Evolutionary conservation across 2,329 filamentous ascomycete species (phyloP).

Genomic region (Hymenoscyphus repandus): DNA sequence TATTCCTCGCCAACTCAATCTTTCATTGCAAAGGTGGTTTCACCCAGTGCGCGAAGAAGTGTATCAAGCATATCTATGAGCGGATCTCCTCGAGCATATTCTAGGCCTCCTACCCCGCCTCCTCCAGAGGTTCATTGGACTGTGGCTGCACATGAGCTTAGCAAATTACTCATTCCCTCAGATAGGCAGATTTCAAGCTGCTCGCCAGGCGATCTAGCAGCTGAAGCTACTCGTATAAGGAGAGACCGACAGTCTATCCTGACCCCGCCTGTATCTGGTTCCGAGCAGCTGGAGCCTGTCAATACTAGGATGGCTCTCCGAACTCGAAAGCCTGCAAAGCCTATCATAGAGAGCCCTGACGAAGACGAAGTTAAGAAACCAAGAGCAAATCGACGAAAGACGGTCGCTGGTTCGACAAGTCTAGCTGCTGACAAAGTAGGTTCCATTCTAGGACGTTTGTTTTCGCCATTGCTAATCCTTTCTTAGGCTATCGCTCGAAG

Average conservation of each 20-base stretch:
- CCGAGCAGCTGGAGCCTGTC: slow-evolving; percentile 32
- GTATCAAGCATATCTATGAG: slow-evolving; percentile 47
- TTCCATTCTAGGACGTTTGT: slow-evolving; percentile 2
- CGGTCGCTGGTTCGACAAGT: slow-evolving; percentile 49
- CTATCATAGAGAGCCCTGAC: slow-evolving; percentile 45
- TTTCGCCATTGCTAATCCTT: neutral
- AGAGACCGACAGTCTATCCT: slow-evolving; percentile 58
- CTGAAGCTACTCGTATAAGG: slow-evolving; percentile 57
- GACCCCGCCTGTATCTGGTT: slow-evolving; percentile 32
- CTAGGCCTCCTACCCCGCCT: slow-evolving; percentile 56
- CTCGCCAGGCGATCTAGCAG: slow-evolving; percentile 71
- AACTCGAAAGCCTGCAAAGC: slow-evolving; percentile 57
- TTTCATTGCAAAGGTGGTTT: slow-evolving; percentile 73
- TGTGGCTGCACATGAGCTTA: slow-evolving; percentile 75
- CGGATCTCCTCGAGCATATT: slow-evolving; percentile 35
- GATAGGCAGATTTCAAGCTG: slow-evolving; percentile 72
- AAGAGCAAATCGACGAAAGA: slow-evolving; percentile 51
- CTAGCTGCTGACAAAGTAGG: slow-evolving; percentile 41
- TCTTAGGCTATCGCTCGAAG: slow-evolving; percentile 21
- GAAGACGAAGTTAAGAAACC: slow-evolving; percentile 41
- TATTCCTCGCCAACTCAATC: slow-evolving; percentile 87
- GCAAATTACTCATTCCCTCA: slow-evolving; percentile 73
- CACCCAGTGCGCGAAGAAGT: slow-evolving; percentile 59
- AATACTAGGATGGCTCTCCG: slow-evolving; percentile 67
- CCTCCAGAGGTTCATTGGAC: slow-evolving; percentile 82